Evolutionary conservation across 2,329 filamentous ascomycete species (phyloP), one percentile per base, ranked within the genome.

Genomic region (Cladophialophora immunda): DNA sequence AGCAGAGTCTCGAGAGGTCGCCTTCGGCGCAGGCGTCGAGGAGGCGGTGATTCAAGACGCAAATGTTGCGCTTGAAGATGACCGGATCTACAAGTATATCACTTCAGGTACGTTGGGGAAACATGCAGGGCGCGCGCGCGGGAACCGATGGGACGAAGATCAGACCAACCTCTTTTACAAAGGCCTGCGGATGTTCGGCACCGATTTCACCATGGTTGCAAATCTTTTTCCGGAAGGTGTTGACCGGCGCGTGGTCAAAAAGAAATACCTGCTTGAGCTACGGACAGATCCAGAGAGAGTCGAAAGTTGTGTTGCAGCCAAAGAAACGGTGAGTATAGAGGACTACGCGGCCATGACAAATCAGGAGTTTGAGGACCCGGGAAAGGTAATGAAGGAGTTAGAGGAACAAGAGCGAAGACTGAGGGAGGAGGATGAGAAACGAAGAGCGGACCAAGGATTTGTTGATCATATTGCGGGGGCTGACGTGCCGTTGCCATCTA

Each of bases 231-330:
- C 85, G 0, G 84, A 84, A 11, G 50, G 17, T 30, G 81, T 83
- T 55, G 86, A 84, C 9, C 81, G 88, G n/a, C 81, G 83, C n/a
- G 83, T 86, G 72, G 86, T 90, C 71, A 90, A 90, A 75, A 76
- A 83, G 17, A 90, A 90, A 71, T 90, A 89, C 77, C 83, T 82
- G 30, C 84, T 85, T 41, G 88, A 90, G 75, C 87, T 90, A 74
- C 82, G 84, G 27, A 77, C 82, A 4, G 81, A 89, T 71, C 83
- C 85, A 0, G 77, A 81, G 17, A 77, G 83, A 17, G 83, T 90
- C 45, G 84, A 84, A 62, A 77, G 81, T 5, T 83, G 83, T 0
- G 76, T 90, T 3, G 73, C 81, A 13, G 81, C 81, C 0, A 76
- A 78, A 17, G 79, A 84, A 65, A 66, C 73, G 2, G 78, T 84